Conservation (phyloP, 2,329 filamentous ascomycete species). For the Paecilomyces niveus region DNA sequence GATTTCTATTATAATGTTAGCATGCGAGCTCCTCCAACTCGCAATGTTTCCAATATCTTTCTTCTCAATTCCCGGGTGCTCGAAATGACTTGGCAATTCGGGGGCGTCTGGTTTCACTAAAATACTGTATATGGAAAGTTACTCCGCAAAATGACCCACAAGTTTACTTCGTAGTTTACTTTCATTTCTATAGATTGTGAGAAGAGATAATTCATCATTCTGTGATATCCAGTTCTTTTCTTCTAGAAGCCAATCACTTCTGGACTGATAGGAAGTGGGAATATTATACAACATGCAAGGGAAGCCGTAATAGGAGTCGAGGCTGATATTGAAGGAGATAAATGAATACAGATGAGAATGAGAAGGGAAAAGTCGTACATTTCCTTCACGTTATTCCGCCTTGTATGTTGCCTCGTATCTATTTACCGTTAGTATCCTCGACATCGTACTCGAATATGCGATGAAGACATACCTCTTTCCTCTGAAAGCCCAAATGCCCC, state of each 20-base stretch:
- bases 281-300: background rate
- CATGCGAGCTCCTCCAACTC: too few relatives aligned
- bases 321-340: background rate
- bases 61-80: too few relatives aligned
- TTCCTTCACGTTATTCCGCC: constrained; percentile 11
- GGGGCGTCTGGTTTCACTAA: too few relatives aligned
- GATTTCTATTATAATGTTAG: too few relatives aligned
- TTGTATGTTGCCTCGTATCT: constrained; percentile 36
- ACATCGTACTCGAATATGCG: background rate
- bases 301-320: background rate
- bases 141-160: too few relatives aligned
- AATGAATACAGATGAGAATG: constrained; percentile 2
- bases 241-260: background rate
- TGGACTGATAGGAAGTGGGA: background rate
- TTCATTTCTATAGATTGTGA: too few relatives aligned
- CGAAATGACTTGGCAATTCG: too few relatives aligned
- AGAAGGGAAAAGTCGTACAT: constrained; percentile 2
- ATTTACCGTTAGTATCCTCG: background rate
- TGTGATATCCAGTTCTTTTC: background rate
- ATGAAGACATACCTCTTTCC: constrained; percentile 73
- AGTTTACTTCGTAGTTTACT: too few relatives aligned
- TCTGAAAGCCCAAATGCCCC: constrained; percentile 94
- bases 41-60: too few relatives aligned
- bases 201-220: background rate
- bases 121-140: too few relatives aligned